These are phyloP conservation scores for Colletotrichum navitas DNA, from an alignment of 2,329 filamentous ascomycete species.

Conservation along the genomic window DNA sequence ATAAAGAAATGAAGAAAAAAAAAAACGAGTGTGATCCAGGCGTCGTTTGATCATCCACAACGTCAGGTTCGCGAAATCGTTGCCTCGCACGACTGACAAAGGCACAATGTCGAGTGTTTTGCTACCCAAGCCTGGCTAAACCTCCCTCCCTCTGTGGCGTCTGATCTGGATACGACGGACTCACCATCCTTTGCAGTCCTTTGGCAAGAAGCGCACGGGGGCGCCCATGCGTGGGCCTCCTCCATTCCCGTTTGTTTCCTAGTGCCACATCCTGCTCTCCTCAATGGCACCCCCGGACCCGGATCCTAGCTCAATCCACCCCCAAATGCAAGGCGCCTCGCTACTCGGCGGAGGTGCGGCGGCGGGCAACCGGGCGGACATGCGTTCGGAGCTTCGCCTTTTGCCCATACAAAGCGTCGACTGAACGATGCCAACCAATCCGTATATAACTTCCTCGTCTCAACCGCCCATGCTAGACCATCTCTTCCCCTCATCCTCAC, in stretches of 20 bases:
- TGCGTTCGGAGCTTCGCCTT: conserved; percentile 36
- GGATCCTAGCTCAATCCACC: conserved; percentile 34
- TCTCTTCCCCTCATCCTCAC: conserved; percentile 9
- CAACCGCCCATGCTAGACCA: not conserved
- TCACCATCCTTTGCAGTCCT: conserved; percentile 12
- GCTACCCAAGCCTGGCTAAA: conserved; percentile 10
- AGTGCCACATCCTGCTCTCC: conserved; percentile 15
- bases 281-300: conserved; percentile 9
- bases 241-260: conserved; percentile 5
- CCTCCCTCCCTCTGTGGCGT: conserved; percentile 20
- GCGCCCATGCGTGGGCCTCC: conserved; percentile 31
- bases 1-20: not conserved
- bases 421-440: not conserved
- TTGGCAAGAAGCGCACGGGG: conserved; percentile 14
- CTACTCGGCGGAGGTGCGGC: conserved; percentile 39
- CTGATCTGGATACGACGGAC: conserved; percentile 32
- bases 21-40: conserved; percentile 25
- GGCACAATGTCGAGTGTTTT: not conserved
- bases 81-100: conserved; percentile 2
- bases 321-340: conserved; percentile 38
- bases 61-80: not conserved
- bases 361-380: conserved; percentile 32
- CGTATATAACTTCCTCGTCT: conserved; percentile 34
- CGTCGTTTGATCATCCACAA: conserved; percentile 12
- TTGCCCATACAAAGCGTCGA: conserved; percentile 11